Base-by-base conservation (phyloP, 305 asterid species). In the Galium porrigens region DNA sequence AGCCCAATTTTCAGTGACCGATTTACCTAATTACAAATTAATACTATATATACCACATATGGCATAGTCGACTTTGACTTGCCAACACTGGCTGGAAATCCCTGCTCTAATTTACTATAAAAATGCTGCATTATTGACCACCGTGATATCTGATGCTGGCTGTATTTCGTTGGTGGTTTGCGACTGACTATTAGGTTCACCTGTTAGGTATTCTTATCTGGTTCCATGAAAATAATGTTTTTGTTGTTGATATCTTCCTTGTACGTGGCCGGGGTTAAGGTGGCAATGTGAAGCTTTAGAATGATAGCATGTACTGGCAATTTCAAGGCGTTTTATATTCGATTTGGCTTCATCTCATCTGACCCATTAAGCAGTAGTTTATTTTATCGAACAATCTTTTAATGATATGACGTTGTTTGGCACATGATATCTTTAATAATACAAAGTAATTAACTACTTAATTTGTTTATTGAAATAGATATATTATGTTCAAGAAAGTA, bases 341-440 rank as follows among this genome's bases (percentile, higher is more conserved):
- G 49, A 29, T 12, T 42, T 42, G 56, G 57, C 36, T 7, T 46
- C 44, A 60, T 64, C 48, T 54, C 60, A 12, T 68, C 49, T 55
- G 42, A 65, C 57, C n/a, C 18, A 52, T 63, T 44, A 32, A 5
- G 12, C 34, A 51, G 52, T 44, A 14, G 52, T 14, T 46, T 46
- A 20, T 46, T 14, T 14, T 14, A 15, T 67, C 22, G 12, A 73
- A 56, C 33, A 39, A 34, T 71, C 64, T 66, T 48, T 52, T 46
- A 52, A n/a, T 56, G 61, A 56, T 5, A 58, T 33, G 64, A 59
- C 12, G 1, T 29, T 9, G 11, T 56, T 56, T 25, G 41, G 41
- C 9, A 12, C 49, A 11, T 6, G 44, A 42, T 42, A 27, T 3
- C 25, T 30, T 59, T 12, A 18, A 30, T 34, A 17, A 59, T 5